Conservation (phyloP, 257 asterid species). For the Ajuga chamaepitys region DNA sequence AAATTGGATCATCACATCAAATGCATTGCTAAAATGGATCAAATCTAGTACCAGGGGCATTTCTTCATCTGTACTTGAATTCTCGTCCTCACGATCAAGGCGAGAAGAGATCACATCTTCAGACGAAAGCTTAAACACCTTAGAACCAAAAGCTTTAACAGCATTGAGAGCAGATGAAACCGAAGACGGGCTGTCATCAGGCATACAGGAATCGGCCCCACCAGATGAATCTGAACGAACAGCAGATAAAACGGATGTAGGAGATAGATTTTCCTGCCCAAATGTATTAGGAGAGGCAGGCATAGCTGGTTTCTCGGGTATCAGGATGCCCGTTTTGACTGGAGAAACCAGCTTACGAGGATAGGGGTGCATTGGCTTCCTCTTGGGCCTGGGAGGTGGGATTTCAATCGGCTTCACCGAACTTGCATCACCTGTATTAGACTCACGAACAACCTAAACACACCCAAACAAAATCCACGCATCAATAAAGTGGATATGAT, state of each 20-base stretch:
- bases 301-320: slow-evolving; percentile 25
- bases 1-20: neutral
- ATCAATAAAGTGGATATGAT: neutral
- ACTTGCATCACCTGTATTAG: slow-evolving; percentile 36
- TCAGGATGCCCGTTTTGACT: slow-evolving; percentile 20
- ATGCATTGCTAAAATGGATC: neutral
- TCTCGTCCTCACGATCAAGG: slow-evolving; percentile 29
- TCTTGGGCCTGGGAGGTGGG: slow-evolving; percentile 98
- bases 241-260: slow-evolving; percentile 65
- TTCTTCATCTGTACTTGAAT: slow-evolving; percentile 37
- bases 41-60: slow-evolving; percentile 35
- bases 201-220: slow-evolving; percentile 26
- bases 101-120: slow-evolving; percentile 29
- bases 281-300: slow-evolving; percentile 22
- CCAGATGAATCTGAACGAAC: slow-evolving; percentile 48
- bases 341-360: slow-evolving; percentile 68
- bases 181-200: slow-evolving; percentile 37
- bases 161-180: slow-evolving; percentile 34
- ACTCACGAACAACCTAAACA: slow-evolving; percentile 72
- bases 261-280: slow-evolving; percentile 59
- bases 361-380: slow-evolving; percentile 92
- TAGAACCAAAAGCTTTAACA: slow-evolving; percentile 14
- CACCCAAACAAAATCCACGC: neutral
- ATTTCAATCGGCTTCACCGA: slow-evolving; percentile 61
- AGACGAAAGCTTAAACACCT: slow-evolving; percentile 20